Base-by-base conservation (phyloP, 805 yeast species). In the Saccharomycopsis sp. region DNA sequence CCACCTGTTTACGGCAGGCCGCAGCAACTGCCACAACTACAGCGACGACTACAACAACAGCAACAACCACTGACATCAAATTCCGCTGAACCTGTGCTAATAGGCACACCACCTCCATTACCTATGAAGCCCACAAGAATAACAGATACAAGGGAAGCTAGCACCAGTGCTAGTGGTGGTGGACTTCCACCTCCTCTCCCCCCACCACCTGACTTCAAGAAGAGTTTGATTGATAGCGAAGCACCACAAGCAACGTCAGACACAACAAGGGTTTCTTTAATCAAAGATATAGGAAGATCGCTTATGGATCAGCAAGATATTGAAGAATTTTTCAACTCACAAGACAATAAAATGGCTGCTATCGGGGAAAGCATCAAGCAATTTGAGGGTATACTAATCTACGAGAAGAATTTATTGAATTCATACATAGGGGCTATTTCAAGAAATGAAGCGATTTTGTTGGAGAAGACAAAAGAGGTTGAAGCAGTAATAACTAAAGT, bases 1-100 rank as follows among this genome's bases (percentile, higher is more conserved):
- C 64, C 71, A 2, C 80, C 82, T 1, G 71, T 76, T 2, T 64
- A 61, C 45, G 60, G 67, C 1, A 59, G 19, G 16, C 28, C 43
- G n/a, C 33, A 14, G 21, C 33, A 33, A 31, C 26, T 19, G 27
- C 32, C 9, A n/a, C 33, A 26, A 32, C 5, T 3, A 40, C 11
- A 4, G 2, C 48, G 21, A 21, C 21, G 17, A 16, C 47, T 17
- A 3, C 24, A 29, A 11, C 45, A 36, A 7, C 47, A 24, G 9
- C 47, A 27, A 16, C 51, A 44, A 24, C 46, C 39, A 20, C 46
- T 44, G 7, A 34, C 44, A 14, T 34, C 41, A 21, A 23, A 16
- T 19, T 14, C 36, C 17, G 19, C 27, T 21, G 14, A 16, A 19
- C 24, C 39, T 26, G 34, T 32, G 19, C 11, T 32, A 21, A 9